Evolutionary conservation across 1,139 yeast genomes (phyloP).

Genomic region (Taiozyma onychis): DNA sequence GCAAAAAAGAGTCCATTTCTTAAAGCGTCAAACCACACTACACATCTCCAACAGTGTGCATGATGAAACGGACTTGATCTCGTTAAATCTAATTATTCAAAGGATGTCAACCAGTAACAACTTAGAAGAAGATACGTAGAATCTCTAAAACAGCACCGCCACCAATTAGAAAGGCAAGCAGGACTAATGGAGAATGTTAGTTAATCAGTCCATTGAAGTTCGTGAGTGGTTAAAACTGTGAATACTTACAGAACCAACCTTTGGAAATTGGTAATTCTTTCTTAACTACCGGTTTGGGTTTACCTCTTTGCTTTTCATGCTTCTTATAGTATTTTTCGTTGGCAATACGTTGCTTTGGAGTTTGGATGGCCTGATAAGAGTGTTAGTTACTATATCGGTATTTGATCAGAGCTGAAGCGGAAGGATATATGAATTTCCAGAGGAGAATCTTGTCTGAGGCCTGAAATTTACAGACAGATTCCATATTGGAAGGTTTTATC

Average conservation of each 20-base stretch:
- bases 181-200: slow-evolving; percentile 24
- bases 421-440: too few species aligned
- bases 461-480: background rate
- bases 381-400: background rate
- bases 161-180: slow-evolving; percentile 63
- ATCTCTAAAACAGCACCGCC: slow-evolving; percentile 84
- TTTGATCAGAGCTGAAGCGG: too few species aligned
- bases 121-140: slow-evolving; percentile 43
- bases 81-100: background rate
- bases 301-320: slow-evolving; percentile 59
- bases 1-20: too few species aligned
- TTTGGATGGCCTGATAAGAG: slow-evolving; percentile 41
- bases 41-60: background rate
- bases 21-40: too few species aligned
- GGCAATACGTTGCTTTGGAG: slow-evolving; percentile 81
- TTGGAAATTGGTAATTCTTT: slow-evolving; percentile 45
- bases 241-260: slow-evolving; percentile 50
- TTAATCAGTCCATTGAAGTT: too few species aligned
- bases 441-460: too few species aligned
- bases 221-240: background rate
- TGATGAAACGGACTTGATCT: background rate
- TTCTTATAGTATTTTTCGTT: slow-evolving; percentile 75
- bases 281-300: slow-evolving; percentile 50
- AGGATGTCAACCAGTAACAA: background rate
- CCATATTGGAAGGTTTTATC: too few species aligned